These are phyloP conservation scores for Pleurotus platypus DNA, from an alignment of 768 basidiomycete species.

Conservation along the genomic window DNA sequence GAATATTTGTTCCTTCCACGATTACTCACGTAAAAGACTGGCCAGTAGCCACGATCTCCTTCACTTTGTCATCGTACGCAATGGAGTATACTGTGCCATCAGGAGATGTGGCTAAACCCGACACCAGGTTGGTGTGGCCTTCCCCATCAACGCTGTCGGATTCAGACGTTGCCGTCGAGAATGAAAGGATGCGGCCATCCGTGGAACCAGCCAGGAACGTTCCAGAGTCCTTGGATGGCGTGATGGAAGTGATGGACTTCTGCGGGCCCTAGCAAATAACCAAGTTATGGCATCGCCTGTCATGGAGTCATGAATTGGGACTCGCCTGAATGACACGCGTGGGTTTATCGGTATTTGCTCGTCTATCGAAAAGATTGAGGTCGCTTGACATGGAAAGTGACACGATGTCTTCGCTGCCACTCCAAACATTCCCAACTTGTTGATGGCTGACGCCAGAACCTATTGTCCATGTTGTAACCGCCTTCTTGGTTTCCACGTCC, in stretches of 20 bases:
- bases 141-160: conserved; percentile 51
- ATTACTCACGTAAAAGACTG: conserved; percentile 48
- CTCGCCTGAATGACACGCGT: conserved; percentile 59
- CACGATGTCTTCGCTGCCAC: conserved; percentile 62
- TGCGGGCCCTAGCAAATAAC: conserved; percentile 61
- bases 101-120: conserved; percentile 48
- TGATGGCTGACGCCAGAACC: conserved; percentile 76
- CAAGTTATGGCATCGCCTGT: neutral
- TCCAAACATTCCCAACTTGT: conserved; percentile 90
- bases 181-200: conserved; percentile 72
- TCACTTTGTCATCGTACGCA: conserved; percentile 78
- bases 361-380: conserved; percentile 78
- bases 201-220: conserved; percentile 82
- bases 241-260: conserved; percentile 69
- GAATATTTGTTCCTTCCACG: conserved; percentile 2
- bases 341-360: conserved; percentile 53
- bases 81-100: conserved; percentile 59
- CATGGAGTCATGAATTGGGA: neutral
- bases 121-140: conserved; percentile 69
- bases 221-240: conserved; percentile 29
- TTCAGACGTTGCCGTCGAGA: conserved; percentile 45
- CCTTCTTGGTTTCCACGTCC: conserved; percentile 76
- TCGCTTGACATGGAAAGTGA: conserved; percentile 82
- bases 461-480: conserved; percentile 63
- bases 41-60: conserved; percentile 53